phyloP scores from a whole-genome alignment of 306 rosid genomes.

The Castanea crenata region DNA sequence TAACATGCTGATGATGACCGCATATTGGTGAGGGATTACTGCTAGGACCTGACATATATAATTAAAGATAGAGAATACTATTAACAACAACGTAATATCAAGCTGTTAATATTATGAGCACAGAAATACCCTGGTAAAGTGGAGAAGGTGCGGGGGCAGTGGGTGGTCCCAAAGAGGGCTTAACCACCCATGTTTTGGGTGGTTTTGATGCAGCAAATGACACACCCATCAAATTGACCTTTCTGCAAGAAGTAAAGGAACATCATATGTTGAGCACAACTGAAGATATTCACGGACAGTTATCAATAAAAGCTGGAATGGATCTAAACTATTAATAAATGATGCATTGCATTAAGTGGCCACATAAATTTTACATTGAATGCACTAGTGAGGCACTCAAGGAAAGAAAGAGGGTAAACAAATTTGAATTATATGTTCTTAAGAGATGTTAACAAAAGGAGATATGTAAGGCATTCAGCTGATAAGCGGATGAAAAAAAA shows the following conservation, averaged over 20 bases:
- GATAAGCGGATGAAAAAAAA: not conserved
- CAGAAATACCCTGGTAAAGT: conserved; percentile 42
- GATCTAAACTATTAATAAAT: not conserved
- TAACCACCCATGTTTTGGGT: conserved; percentile 30
- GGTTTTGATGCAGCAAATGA: conserved; percentile 44
- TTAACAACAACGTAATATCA: conserved; percentile 2
- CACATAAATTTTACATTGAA: not conserved
- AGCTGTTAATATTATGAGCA: conserved; percentile 1
- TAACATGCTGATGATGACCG: conserved; percentile 28
- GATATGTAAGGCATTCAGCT: not conserved
- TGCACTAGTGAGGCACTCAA: not conserved
- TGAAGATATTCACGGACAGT: not conserved
- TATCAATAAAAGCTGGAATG: conserved; percentile 1
- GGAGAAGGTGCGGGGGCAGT: conserved; percentile 61
- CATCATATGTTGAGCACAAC: not conserved
- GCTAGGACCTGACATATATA: conserved; percentile 43
- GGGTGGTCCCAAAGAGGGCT: conserved; percentile 38
- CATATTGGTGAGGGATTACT: conserved; percentile 30
- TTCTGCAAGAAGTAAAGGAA: conserved; percentile 47
- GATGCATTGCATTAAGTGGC: not conserved
- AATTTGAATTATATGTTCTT: too few species aligned
- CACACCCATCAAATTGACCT: conserved; percentile 40
- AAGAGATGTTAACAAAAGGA: not conserved
- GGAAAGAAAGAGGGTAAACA: not conserved
- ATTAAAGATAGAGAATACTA: conserved; percentile 18